These are phyloP conservation scores for Coix lacrymajobi DNA, from an alignment of 176 grass and related monocot genomes.

Conservation along the genomic window DNA sequence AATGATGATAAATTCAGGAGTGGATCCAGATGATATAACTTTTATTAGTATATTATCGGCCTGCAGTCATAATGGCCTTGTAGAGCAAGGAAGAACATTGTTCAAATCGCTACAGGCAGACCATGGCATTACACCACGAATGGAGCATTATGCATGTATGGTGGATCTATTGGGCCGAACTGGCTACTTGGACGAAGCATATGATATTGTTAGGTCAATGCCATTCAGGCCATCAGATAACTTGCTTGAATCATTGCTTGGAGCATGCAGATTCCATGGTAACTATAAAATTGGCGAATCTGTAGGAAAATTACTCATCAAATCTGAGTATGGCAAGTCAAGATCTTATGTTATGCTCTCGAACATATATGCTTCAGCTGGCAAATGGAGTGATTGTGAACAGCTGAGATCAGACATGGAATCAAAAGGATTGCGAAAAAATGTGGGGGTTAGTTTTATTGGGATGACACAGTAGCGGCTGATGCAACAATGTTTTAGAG, in stretches of 20 bases:
- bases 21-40: constrained; percentile 55
- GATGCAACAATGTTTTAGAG: neutral
- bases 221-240: constrained; percentile 51
- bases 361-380: constrained; percentile 67
- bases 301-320: constrained; percentile 46
- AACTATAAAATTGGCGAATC: constrained; percentile 59
- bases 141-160: constrained; percentile 77
- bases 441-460: constrained; percentile 52
- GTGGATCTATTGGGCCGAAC: constrained; percentile 64
- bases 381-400: constrained; percentile 57
- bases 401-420: constrained; percentile 57
- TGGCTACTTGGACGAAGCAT: constrained; percentile 60
- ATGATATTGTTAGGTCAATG: constrained; percentile 54
- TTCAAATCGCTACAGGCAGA: constrained; percentile 55
- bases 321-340: constrained; percentile 29
- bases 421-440: constrained; percentile 50
- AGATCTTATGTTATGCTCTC: constrained; percentile 73
- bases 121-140: constrained; percentile 44
- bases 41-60: constrained; percentile 63
- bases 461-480: constrained; percentile 24
- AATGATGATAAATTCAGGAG: constrained; percentile 45
- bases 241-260: constrained; percentile 71
- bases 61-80: constrained; percentile 59
- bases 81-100: constrained; percentile 46
- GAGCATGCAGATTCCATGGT: constrained; percentile 61